Evolutionary conservation across 2,329 filamentous ascomycete genomes (phyloP).

Genomic region (Epichloe gansuensis): DNA sequence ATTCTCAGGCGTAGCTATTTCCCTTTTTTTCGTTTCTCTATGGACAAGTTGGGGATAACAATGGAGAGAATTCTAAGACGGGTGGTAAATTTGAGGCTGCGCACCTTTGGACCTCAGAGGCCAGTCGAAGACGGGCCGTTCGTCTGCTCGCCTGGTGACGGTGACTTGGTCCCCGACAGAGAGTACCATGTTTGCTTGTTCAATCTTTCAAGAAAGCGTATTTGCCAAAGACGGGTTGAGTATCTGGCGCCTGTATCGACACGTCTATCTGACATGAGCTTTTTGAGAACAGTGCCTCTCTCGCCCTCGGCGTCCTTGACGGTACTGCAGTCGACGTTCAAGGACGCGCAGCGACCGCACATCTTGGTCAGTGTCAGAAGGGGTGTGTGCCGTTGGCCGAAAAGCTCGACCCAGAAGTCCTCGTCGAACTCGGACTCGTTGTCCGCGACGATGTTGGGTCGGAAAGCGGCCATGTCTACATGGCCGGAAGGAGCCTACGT

Average conservation of each 20-base stretch:
- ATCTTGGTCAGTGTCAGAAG: slow-evolving; percentile 53
- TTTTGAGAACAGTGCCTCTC: slow-evolving; percentile 52
- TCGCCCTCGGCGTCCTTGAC: slow-evolving; percentile 46
- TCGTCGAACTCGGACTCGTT: slow-evolving; percentile 52
- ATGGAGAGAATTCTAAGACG: background rate
- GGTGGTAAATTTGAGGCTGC: slow-evolving; percentile 15
- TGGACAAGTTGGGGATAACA: background rate
- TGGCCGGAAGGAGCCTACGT: slow-evolving; percentile 36
- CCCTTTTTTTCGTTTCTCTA: too few species aligned
- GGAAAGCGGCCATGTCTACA: slow-evolving; percentile 56
- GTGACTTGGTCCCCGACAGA: slow-evolving; percentile 43
- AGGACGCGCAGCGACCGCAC: slow-evolving; percentile 54
- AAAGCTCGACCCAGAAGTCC: slow-evolving; percentile 58
- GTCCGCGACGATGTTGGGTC: slow-evolving; percentile 60
- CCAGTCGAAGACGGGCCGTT: slow-evolving; percentile 45
- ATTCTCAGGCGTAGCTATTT: too few species aligned
- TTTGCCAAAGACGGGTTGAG: slow-evolving; percentile 57
- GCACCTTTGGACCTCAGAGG: slow-evolving; percentile 16
- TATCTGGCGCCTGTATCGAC: slow-evolving; percentile 58
- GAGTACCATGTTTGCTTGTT: slow-evolving; percentile 21
- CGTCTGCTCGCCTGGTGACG: slow-evolving; percentile 35
- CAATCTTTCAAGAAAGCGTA: slow-evolving; percentile 47
- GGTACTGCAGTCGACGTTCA: slow-evolving; percentile 61
- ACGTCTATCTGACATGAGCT: slow-evolving; percentile 55
- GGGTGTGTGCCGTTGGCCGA: slow-evolving; percentile 22